Conservation (phyloP, 148 eudicot species). For the Linanthus parryae region DNA sequence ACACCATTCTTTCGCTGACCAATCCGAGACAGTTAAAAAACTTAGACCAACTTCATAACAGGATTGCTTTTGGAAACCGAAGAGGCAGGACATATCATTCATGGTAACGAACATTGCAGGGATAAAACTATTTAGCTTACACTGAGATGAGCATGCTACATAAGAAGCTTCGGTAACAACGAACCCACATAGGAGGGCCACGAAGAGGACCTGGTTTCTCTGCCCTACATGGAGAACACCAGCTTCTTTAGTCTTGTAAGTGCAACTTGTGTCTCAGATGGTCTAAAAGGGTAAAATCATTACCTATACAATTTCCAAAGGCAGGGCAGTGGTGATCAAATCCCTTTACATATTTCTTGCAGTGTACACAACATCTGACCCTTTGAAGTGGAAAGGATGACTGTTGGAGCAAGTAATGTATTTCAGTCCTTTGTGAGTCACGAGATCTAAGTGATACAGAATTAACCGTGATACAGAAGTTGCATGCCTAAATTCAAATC, state of each 20-base stretch:
- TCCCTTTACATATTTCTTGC: conserved; percentile 61
- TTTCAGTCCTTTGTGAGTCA: neutral
- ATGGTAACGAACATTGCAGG: neutral
- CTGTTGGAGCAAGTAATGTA: conserved; percentile 15
- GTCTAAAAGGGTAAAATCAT: neutral
- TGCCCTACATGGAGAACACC: no score
- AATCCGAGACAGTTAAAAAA: no score
- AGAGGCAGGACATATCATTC: no score
- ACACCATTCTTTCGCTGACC: no score
- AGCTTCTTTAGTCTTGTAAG: neutral
- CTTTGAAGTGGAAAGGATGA: conserved; percentile 33
- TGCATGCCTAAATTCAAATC: neutral
- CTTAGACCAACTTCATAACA: no score
- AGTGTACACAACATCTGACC: conserved; percentile 58
- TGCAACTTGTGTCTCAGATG: neutral
- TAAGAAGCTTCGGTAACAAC: conserved; percentile 44
- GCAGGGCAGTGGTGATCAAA: conserved; percentile 95
- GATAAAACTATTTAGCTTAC: conserved; percentile 32
- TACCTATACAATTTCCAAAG: conserved; percentile 91
- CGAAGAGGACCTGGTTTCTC: conserved; percentile 49
- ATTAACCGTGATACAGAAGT: neutral
- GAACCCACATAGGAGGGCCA: conserved; percentile 53
- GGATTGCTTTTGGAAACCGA: no score
- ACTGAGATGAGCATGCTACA: conserved; percentile 34
- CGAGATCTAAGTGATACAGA: neutral